Base-by-base conservation (phyloP, 73 alveolate species). In the Paraurostyla sp. region DNA sequence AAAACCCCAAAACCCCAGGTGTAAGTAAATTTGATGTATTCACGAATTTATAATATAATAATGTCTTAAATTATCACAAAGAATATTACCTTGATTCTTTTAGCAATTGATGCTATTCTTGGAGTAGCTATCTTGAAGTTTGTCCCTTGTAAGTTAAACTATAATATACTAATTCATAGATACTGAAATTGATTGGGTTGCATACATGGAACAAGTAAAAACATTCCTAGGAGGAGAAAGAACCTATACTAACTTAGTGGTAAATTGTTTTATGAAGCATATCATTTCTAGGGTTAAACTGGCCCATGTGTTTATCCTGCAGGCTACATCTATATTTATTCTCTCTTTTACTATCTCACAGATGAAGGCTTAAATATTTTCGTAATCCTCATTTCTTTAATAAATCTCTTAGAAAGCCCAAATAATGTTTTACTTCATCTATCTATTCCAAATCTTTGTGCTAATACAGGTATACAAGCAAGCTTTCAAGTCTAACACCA, bases 241-340 rank as follows among this genome's bases (percentile, higher is more conserved):
- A 29, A 83, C 76, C 83, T 93, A 93, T 69, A 38, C 45, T 13
- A 91, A 93, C 60, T 57, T 91, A 62, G 76, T 51, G 25, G 95
- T 41, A 62, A 62, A 20, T 62, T 9, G 25, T 71, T 22, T n/a
- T 6, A 43, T 32, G 76, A 3, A 65, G 49, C 20, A 63, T 9
- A n/a, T 62, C 6, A 62, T 9, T 9, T n/a, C 15, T 49, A 71
- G 75, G 95, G 93, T 9, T 42, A 41, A 20, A 90, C 96, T 9
- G 97, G 97, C 33, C 97, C 97, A 0, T 76, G 71, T 6, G 97
- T 93, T 33, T 93, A 93, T 65, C 96, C 96, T 0, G 96, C 96
- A 50, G 97, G 97, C 65, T 83, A 63, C 50, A 54, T 93, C 27
- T 91, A 93, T 46, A 36, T 93, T 27, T 93, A 41, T 81, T 54